These are phyloP conservation scores for Lentinula aciculospora DNA, from an alignment of 768 basidiomycete genomes.

Conservation along the genomic window DNA sequence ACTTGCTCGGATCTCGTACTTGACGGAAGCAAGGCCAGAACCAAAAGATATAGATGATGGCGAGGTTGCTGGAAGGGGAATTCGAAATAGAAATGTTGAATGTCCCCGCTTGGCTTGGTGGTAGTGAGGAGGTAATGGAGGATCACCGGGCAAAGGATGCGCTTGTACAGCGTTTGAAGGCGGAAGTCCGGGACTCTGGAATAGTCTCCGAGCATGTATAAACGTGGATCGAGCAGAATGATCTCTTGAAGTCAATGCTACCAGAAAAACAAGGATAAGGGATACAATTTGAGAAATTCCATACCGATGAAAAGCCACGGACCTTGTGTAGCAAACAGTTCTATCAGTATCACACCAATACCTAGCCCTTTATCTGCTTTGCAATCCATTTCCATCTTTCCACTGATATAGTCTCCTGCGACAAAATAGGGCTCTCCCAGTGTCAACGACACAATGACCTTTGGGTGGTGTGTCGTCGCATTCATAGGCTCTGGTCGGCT, in stretches of 20 bases:
- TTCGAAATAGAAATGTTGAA: conserved; percentile 77
- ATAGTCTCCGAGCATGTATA: conserved; percentile 61
- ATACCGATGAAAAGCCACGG: conserved; percentile 6
- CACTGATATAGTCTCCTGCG: conserved; percentile 60
- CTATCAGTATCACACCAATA: conserved; percentile 71
- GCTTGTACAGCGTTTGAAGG: conserved; percentile 80
- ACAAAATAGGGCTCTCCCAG: conserved; percentile 57
- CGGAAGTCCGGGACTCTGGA: conserved; percentile 77
- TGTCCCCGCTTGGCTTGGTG: conserved; percentile 69
- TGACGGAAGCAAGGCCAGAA: conserved; percentile 58
- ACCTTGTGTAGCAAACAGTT: conserved; percentile 74
- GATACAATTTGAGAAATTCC: background rate
- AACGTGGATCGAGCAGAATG: conserved; percentile 80
- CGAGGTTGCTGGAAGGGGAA: conserved; percentile 60
- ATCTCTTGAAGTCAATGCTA: conserved; percentile 73
- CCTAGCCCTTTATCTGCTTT: conserved; percentile 70
- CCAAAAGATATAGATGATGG: conserved; percentile 73
- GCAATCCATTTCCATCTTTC: conserved; percentile 79
- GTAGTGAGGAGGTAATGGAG: conserved; percentile 58
- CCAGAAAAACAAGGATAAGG: background rate
- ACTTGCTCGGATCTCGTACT: conserved; percentile 70
- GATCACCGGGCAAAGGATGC: conserved; percentile 51
- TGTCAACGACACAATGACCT: conserved; percentile 63
- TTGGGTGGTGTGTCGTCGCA: conserved; percentile 71
- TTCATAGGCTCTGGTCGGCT: conserved; percentile 64